A percentile compares a stretch with the other conserved stretches of the same genome.
These are phyloP conservation scores for Aspergillus versicolor DNA, from an alignment of 2,329 filamentous ascomycete species.

Conservation along the genomic window DNA sequence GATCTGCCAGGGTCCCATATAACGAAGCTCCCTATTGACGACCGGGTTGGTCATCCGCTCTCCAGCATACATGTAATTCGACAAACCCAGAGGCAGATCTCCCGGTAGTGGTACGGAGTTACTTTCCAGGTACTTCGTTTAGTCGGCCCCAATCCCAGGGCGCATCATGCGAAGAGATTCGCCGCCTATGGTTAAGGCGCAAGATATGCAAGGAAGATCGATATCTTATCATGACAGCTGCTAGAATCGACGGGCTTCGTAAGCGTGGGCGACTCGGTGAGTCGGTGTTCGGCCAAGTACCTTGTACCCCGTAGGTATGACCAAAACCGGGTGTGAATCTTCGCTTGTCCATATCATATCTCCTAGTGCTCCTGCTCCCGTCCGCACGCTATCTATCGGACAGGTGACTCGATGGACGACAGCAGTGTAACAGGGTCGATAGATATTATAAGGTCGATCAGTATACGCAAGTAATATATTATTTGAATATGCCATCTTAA, in stretches of 20 bases:
- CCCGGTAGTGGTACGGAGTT: not conserved
- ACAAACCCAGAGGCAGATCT: slow-evolving; percentile 3
- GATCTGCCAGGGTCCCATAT: not conserved
- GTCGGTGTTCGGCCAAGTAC: not conserved
- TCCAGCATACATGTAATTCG: not conserved
- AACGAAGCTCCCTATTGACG: not conserved
- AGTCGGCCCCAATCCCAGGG: not conserved
- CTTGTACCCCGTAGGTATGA: not conserved
- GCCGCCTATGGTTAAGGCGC: not conserved
- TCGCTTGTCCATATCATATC: not conserved
- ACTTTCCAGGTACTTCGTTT: not conserved
- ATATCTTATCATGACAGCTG: not conserved
- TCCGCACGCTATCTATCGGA: not conserved
- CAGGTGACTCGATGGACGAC: not conserved
- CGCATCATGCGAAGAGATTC: not conserved
- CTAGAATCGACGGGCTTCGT: not conserved
- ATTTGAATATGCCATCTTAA: not conserved
- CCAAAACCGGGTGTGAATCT: not conserved
- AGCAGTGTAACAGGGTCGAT: slow-evolving; percentile 1
- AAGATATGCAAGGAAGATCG: not conserved
- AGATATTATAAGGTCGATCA: not conserved
- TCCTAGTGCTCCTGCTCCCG: not conserved
- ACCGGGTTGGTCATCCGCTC: not conserved
- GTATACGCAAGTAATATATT: not conserved
- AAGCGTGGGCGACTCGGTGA: not conserved